Conservation (phyloP, 805 yeast species). For the Pachysolen tannophilus region DNA sequence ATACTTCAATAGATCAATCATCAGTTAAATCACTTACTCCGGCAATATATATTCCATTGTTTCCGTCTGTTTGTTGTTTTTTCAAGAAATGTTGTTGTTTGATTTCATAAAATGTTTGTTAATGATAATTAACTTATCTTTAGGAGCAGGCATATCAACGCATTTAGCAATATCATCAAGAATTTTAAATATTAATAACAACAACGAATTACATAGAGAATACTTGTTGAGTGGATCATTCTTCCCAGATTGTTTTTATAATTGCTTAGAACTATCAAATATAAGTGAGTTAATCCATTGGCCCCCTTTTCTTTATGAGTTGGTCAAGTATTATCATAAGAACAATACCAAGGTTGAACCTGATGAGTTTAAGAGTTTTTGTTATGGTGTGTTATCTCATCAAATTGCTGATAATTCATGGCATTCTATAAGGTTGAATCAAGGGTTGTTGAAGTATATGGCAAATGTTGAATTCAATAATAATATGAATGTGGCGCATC, state of each 20-base stretch:
- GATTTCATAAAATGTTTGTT: no score
- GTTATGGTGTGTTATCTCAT: constrained; percentile 52
- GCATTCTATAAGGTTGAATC: constrained; percentile 51
- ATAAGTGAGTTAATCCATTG: constrained; percentile 62
- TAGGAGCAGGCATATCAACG: no score
- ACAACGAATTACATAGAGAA: no score
- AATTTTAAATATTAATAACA: no score
- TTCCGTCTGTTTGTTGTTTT: background rate
- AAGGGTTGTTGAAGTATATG: constrained; percentile 47
- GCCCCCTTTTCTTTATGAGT: constrained; percentile 52
- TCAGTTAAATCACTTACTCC: constrained; percentile 1
- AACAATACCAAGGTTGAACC: constrained; percentile 12
- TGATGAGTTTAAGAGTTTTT: constrained; percentile 38
- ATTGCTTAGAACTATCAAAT: constrained; percentile 42
- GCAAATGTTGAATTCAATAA: constrained; percentile 49
- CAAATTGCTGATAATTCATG: constrained; percentile 60
- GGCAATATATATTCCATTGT: constrained; percentile 1
- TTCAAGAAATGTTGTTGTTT: no score
- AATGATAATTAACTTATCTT: no score
- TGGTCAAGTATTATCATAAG: constrained; percentile 39
- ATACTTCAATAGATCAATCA: no score
- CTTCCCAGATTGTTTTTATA: constrained; percentile 63
- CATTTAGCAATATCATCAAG: no score
- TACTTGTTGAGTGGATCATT: constrained; percentile 54
- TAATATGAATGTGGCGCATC: constrained; percentile 36